A percentile compares a stretch with the other conserved stretches of the same genome.
These are phyloP conservation scores for Zanthoxylum bungeanum DNA, from an alignment of 345 rosid genomes.

Conservation along the genomic window DNA sequence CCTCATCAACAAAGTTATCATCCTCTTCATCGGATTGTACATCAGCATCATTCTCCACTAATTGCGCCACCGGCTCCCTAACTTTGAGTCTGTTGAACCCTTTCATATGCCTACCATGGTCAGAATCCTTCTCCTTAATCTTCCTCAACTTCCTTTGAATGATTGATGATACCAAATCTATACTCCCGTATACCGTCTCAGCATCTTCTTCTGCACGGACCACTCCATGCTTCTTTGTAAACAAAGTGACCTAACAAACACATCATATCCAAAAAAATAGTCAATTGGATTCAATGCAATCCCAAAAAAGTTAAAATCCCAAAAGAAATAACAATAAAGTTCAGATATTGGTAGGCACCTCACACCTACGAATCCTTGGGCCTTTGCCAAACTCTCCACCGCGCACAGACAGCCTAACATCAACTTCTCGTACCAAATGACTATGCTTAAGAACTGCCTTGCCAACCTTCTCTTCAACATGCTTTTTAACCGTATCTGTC, in stretches of 20 bases:
- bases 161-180: conserved; percentile 78
- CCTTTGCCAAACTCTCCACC: conserved; percentile 97
- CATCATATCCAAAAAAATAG: background rate
- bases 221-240: conserved; percentile 90
- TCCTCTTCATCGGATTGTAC: conserved; percentile 32
- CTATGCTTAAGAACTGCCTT: conserved; percentile 84
- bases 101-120: conserved; percentile 92
- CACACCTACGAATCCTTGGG: conserved; percentile 80
- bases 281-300: background rate
- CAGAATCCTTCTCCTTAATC: conserved; percentile 95
- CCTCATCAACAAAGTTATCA: conserved; percentile 57
- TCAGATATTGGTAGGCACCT: conserved; percentile 38
- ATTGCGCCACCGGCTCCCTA: conserved; percentile 49
- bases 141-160: conserved; percentile 84
- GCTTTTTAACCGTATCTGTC: conserved; percentile 65
- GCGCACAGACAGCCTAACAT: conserved; percentile 78
- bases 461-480: conserved; percentile 84
- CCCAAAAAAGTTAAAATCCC: background rate
- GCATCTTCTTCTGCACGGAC: conserved; percentile 92
- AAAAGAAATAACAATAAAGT: background rate
- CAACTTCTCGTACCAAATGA: conserved; percentile 85
- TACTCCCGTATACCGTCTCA: conserved; percentile 70
- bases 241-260: conserved; percentile 66
- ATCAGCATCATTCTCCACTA: conserved; percentile 32
- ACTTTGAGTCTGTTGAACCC: conserved; percentile 61